A percentile compares a stretch with the other conserved stretches of the same genome.
Evolutionary conservation across 2,329 filamentous ascomycete genomes (phyloP).

Genomic region (Diaporthe helianthi): DNA sequence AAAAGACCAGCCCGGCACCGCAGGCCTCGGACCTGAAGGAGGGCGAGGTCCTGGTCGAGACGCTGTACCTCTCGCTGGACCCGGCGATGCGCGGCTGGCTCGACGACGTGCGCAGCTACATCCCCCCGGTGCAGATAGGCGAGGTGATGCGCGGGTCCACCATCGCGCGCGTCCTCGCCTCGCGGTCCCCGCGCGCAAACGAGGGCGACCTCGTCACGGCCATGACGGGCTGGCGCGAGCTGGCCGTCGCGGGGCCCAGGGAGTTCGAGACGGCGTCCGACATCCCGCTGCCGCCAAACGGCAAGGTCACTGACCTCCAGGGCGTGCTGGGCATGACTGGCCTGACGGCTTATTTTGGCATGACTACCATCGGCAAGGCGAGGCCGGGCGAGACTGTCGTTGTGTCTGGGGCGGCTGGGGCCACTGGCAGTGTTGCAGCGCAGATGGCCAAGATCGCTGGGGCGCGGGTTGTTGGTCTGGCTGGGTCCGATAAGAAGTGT

Average conservation of each 20-base stretch:
- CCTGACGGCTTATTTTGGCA: constrained; percentile 72
- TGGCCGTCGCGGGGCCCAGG: constrained; percentile 57
- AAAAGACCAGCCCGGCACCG: constrained; percentile 59
- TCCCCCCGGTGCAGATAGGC: constrained; percentile 66
- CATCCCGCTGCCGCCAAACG: constrained; percentile 36
- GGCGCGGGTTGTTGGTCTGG: constrained; percentile 60
- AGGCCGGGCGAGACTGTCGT: constrained; percentile 71
- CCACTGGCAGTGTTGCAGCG: constrained; percentile 70
- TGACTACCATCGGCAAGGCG: constrained; percentile 67
- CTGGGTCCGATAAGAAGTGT: constrained; percentile 64
- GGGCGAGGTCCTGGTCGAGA: constrained; percentile 59
- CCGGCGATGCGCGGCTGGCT: constrained; percentile 72
- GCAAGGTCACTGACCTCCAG: constrained; percentile 57
- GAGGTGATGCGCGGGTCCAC: constrained; percentile 65
- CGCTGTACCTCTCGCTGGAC: constrained; percentile 65
- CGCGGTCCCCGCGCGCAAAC: constrained; percentile 52
- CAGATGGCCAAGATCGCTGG: constrained; percentile 73
- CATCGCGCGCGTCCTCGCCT: constrained; percentile 60
- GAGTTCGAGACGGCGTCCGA: constrained; percentile 42
- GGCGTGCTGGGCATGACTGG: constrained; percentile 66
- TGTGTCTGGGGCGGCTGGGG: constrained; percentile 70
- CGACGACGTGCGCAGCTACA: constrained; percentile 55
- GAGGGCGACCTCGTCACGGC: constrained; percentile 60
- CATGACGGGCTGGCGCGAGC: constrained; percentile 63
- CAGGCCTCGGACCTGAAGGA: constrained; percentile 52